Conservation (phyloP, 192 early-diverging fungal species). For the Coemansia sp. region DNA sequence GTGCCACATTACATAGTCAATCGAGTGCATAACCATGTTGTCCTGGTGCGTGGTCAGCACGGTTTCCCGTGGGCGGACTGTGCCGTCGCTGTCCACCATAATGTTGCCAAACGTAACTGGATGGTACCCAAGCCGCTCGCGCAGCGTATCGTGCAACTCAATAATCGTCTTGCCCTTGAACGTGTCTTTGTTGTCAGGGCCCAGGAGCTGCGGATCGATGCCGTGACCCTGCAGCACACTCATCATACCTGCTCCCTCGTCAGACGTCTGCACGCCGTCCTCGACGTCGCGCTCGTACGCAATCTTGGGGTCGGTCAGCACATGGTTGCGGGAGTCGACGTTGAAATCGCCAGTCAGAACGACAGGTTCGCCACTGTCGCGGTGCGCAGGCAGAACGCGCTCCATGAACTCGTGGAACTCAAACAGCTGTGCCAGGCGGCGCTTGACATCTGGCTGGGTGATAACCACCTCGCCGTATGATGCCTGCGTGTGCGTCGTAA, state of each 20-base stretch:
- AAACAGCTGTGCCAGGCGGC: constrained; percentile 61
- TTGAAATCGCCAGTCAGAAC: constrained; percentile 71
- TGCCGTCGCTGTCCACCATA: constrained; percentile 49
- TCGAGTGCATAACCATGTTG: constrained; percentile 50
- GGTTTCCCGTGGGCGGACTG: constrained; percentile 58
- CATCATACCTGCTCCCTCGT: constrained; percentile 63
- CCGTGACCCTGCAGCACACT: constrained; percentile 53
- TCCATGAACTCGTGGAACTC: constrained; percentile 68
- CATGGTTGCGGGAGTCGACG: constrained; percentile 53
- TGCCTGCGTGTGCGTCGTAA: constrained; percentile 85
- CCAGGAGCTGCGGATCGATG: constrained; percentile 45
- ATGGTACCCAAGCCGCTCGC: constrained; percentile 63
- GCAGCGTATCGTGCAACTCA: constrained; percentile 58
- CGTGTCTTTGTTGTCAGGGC: constrained; percentile 42
- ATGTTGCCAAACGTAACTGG: constrained; percentile 82
- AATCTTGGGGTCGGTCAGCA: constrained; percentile 22
- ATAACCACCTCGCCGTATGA: constrained; percentile 62
- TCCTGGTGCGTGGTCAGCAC: constrained; percentile 60
- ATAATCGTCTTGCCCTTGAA: constrained; percentile 37
- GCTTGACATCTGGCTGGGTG: constrained; percentile 57
- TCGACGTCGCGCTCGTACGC: constrained; percentile 51
- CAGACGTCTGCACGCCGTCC: constrained; percentile 45
- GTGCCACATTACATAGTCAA: constrained; percentile 58
- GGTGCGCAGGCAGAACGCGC: constrained; percentile 45
- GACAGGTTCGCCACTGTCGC: constrained; percentile 56